Evolutionary conservation across 1,139 yeast species (phyloP).

Genomic region (Saccharomyces pastorianus): DNA sequence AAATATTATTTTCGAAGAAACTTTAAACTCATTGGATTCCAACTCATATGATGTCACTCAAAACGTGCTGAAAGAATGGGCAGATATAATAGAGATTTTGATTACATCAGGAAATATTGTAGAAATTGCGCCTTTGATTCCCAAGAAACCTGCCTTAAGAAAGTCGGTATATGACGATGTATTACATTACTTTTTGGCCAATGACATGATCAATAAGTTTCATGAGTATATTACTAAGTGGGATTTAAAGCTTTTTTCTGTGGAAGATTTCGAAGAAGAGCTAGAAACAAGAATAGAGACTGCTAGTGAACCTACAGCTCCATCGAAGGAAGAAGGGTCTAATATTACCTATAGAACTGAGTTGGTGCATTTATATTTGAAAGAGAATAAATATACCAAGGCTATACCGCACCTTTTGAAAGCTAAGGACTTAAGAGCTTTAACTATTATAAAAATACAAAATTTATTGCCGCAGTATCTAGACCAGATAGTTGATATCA

Average conservation of each 20-base stretch:
- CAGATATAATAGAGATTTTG: conserved; percentile 51
- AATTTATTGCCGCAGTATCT: conserved; percentile 52
- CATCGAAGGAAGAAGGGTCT: conserved; percentile 14
- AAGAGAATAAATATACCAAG: conserved; percentile 48
- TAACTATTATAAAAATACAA: conserved; percentile 50
- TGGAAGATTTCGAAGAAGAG: conserved; percentile 37
- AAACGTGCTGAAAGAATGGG: conserved; percentile 50
- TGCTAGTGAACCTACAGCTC: neutral
- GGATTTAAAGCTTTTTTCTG: conserved; percentile 52
- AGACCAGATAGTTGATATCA: conserved; percentile 44
- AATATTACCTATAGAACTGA: conserved; percentile 37
- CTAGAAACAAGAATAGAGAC: conserved; percentile 38
- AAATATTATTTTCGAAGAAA: neutral
- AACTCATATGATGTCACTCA: conserved; percentile 25
- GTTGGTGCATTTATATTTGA: conserved; percentile 50
- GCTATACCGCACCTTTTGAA: conserved; percentile 58
- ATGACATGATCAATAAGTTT: conserved; percentile 34
- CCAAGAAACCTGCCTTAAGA: conserved; percentile 37
- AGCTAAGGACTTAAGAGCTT: conserved; percentile 46
- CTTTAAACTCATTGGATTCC: neutral
- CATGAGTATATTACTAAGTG: conserved; percentile 43
- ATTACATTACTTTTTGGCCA: conserved; percentile 42
- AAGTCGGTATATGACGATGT: conserved; percentile 47
- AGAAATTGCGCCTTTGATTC: conserved; percentile 47
- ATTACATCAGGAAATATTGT: conserved; percentile 42